These are phyloP conservation scores for Pichia californica DNA, from an alignment of 805 yeast species.

Conservation along the genomic window DNA sequence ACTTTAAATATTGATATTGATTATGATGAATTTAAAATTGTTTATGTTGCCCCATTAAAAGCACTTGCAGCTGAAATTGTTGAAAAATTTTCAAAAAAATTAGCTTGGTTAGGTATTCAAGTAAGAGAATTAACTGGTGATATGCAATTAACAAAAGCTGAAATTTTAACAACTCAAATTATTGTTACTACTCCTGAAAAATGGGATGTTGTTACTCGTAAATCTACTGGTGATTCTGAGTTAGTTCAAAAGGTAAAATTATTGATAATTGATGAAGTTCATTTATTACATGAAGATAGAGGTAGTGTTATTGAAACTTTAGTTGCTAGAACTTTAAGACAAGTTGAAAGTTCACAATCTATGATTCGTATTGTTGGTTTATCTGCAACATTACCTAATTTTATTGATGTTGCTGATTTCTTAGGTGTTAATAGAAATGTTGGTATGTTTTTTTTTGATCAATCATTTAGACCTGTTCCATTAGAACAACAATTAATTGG, in stretches of 20 bases:
- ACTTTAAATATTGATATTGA: conserved; percentile 56
- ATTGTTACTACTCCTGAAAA: conserved; percentile 94
- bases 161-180: conserved; percentile 74
- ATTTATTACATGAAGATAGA: conserved; percentile 92
- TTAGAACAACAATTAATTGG: conserved; percentile 83
- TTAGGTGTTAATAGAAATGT: conserved; percentile 82
- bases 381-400: conserved; percentile 91
- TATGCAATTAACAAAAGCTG: conserved; percentile 82
- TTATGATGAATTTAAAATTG: conserved; percentile 80
- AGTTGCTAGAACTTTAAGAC: conserved; percentile 90
- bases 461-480: conserved; percentile 90
- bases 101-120: conserved; percentile 78
- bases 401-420: conserved; percentile 89
- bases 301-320: conserved; percentile 96
- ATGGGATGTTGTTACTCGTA: conserved; percentile 97
- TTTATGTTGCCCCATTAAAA: conserved; percentile 89
- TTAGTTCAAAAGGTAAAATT: conserved; percentile 77
- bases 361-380: conserved; percentile 92
- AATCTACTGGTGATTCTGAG: conserved; percentile 83
- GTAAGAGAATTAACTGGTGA: conserved; percentile 93
- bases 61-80: conserved; percentile 97
- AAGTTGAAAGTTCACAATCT: conserved; percentile 89
- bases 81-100: conserved; percentile 71
- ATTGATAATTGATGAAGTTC: conserved; percentile 93
- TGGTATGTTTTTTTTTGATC: conserved; percentile 94